These are phyloP conservation scores for Mucuna pruriens DNA, from an alignment of 306 rosid species.

Conservation along the genomic window DNA sequence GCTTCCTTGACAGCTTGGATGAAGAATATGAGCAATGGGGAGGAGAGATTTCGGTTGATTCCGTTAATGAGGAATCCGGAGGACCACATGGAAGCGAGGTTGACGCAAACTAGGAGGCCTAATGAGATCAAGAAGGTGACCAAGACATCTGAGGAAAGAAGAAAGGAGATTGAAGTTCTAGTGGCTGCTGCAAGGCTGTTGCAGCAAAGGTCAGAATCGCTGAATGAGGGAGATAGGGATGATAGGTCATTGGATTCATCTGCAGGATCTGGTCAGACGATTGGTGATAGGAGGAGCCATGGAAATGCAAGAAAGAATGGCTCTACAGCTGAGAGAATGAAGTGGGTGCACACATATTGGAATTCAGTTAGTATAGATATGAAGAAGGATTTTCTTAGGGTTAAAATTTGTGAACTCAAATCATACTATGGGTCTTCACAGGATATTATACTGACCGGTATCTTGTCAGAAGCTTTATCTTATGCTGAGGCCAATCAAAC, in stretches of 20 bases:
- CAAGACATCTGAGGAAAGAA: conserved; percentile 85
- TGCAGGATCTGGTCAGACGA: conserved; percentile 65
- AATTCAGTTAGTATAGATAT: conserved; percentile 61
- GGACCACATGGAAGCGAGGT: conserved; percentile 91
- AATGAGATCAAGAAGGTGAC: conserved; percentile 96
- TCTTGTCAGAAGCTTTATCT: conserved; percentile 72
- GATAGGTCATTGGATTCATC: conserved; percentile 64
- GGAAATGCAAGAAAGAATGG: conserved; percentile 63
- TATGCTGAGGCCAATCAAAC: conserved; percentile 68
- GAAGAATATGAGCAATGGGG: conserved; percentile 89
- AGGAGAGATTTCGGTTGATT: conserved; percentile 82
- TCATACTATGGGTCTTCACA: conserved; percentile 68
- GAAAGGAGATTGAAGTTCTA: conserved; percentile 94
- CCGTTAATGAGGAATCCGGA: conserved; percentile 78
- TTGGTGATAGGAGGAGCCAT: conserved; percentile 65
- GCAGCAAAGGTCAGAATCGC: conserved; percentile 85
- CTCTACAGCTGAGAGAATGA: conserved; percentile 72
- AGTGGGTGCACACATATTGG: conserved; percentile 78
- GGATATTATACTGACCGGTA: conserved; percentile 64
- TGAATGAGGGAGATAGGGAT: conserved; percentile 61
- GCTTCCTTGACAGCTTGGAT: conserved; percentile 84
- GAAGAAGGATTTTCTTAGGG: conserved; percentile 78
- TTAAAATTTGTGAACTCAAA: conserved; percentile 67
- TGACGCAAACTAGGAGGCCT: conserved; percentile 83
- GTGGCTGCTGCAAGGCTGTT: conserved; percentile 96